Conservation (phyloP, 2,329 filamentous ascomycete species). For the Fusarium euwallaceae region DNA sequence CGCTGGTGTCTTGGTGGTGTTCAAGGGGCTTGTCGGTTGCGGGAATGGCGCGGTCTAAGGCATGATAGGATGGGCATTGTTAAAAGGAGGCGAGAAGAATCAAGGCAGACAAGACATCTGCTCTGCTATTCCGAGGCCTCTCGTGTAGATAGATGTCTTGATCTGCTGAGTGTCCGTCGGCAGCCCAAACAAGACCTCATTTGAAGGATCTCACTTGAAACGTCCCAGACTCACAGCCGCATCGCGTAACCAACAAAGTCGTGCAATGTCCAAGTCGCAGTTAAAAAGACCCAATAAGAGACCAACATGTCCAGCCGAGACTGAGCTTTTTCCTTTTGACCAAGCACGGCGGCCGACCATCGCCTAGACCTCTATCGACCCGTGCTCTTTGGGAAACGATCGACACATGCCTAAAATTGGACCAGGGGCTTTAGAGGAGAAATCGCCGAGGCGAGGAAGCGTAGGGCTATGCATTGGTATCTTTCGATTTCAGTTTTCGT, state of each 20-base stretch:
- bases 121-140: neutral
- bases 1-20: conserved; percentile 4
- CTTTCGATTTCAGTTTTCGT: neutral
- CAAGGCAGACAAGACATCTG: no score
- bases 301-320: neutral
- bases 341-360: conserved; percentile 4
- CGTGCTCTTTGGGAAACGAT: conserved; percentile 30
- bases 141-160: neutral
- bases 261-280: conserved; percentile 1
- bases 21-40: conserved; percentile 16
- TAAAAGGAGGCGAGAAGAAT: neutral
- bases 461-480: conserved; percentile 22
- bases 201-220: conserved; percentile 16
- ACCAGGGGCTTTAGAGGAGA: conserved; percentile 25
- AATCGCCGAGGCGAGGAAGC: conserved; percentile 27
- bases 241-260: neutral
- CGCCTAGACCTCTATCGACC: conserved; percentile 1
- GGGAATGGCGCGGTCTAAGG: conserved; percentile 20
- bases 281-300: neutral
- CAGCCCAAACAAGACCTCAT: neutral
- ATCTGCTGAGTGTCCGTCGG: neutral
- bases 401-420: conserved; percentile 22
- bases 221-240: conserved; percentile 1
- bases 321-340: conserved; percentile 4
- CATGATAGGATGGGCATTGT: neutral